Evolutionary conservation across 2,329 filamentous ascomycete genomes (phyloP).

Genomic region (Ophiostoma sp.): DNA sequence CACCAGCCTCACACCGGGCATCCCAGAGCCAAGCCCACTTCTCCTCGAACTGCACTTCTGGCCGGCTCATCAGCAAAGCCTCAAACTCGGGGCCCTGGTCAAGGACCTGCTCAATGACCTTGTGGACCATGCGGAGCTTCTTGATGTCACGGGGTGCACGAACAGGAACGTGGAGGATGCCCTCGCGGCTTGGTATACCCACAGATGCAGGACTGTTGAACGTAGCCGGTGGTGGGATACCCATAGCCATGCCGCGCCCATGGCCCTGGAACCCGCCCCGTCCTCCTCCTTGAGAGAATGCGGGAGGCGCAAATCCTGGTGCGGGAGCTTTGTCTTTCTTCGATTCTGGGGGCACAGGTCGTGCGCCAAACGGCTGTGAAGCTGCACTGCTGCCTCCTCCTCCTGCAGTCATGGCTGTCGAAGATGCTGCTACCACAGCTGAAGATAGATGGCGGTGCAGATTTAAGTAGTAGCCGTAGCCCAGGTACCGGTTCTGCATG

Average conservation of each 20-base stretch:
- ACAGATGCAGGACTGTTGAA: conserved; percentile 53
- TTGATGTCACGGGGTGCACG: conserved; percentile 74
- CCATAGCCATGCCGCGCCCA: background rate
- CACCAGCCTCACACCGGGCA: conserved; percentile 71
- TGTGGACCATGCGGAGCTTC: conserved; percentile 81
- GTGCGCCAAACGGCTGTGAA: conserved; percentile 39
- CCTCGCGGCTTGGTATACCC: conserved; percentile 43
- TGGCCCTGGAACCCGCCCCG: background rate
- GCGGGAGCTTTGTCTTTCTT: conserved; percentile 28
- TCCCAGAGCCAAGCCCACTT: conserved; percentile 96
- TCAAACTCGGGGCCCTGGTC: conserved; percentile 85
- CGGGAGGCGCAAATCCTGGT: conserved; percentile 73
- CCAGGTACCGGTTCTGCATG: conserved; percentile 81
- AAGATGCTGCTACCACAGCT: conserved; percentile 58
- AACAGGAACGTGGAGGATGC: conserved; percentile 67
- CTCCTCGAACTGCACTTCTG: conserved; percentile 80
- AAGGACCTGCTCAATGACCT: conserved; percentile 76
- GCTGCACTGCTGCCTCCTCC: background rate
- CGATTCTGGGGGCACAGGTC: conserved; percentile 13
- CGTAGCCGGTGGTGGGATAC: conserved; percentile 66
- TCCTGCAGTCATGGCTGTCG: conserved; percentile 31
- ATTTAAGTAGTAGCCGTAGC: conserved; percentile 78
- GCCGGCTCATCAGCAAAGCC: conserved; percentile 82
- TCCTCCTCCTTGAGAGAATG: conserved; percentile 56
- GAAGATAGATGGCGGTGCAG: conserved; percentile 83